phyloP scores from a whole-genome alignment of 345 rosid species.

The Conringia planisiliqua region DNA sequence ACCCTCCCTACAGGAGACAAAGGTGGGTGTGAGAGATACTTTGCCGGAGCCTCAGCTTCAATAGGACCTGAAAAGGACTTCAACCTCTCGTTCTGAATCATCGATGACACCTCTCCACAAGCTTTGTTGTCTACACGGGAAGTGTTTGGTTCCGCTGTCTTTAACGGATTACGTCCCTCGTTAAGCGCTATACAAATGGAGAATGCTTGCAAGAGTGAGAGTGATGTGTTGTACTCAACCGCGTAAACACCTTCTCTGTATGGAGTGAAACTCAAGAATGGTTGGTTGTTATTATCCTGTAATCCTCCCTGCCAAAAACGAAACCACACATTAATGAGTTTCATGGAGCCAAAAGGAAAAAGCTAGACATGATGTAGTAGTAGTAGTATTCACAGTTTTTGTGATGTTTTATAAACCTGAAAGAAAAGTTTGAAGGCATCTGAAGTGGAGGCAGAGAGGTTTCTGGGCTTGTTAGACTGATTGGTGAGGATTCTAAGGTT shows the following conservation, averaged over 20 bases:
- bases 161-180: conserved; percentile 47
- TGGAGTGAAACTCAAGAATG: conserved; percentile 59
- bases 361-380: not conserved
- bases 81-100: conserved; percentile 23
- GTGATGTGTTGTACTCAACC: conserved; percentile 71
- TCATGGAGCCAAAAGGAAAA: not conserved
- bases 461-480: conserved; percentile 30
- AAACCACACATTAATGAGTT: not conserved
- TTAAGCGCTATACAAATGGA: conserved; percentile 68
- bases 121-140: conserved; percentile 30
- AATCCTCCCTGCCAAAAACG: conserved; percentile 50
- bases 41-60: conserved; percentile 46
- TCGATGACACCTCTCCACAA: conserved; percentile 20
- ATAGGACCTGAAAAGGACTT: conserved; percentile 34
- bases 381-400: not conserved
- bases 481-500: conserved; percentile 61
- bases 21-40: conserved; percentile 62
- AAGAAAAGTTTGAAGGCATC: conserved; percentile 56
- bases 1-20: conserved; percentile 76
- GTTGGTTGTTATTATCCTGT: conserved; percentile 45
- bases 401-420: conserved; percentile 42
- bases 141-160: conserved; percentile 26
- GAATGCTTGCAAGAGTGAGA: conserved; percentile 79
- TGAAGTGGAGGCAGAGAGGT: conserved; percentile 32
- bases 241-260: conserved; percentile 77